Percentiles rank a stretch among this genome's conserved stretches.
phyloP scores from a whole-genome alignment of 2,329 filamentous ascomycete species.

The Aureobasidium sp. region DNA sequence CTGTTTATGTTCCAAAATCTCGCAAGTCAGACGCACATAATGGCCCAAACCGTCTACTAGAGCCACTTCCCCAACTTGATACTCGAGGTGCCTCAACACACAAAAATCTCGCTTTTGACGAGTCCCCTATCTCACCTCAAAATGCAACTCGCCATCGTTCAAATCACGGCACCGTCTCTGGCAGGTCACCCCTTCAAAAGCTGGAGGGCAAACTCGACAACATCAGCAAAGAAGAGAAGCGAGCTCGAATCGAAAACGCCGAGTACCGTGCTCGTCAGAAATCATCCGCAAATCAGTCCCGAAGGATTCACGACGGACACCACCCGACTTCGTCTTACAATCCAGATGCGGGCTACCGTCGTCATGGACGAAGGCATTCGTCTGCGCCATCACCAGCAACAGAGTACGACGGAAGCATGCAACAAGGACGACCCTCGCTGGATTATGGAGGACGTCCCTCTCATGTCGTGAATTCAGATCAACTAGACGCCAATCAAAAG shows the following conservation, averaged over 20 bases:
- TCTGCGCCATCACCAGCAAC: neutral
- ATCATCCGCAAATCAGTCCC: conserved; percentile 12
- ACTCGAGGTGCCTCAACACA: neutral
- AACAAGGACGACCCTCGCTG: neutral
- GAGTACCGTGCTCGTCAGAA: conserved; percentile 63
- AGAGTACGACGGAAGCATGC: neutral
- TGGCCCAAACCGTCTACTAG: neutral
- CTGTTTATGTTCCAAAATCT: conserved; percentile 12
- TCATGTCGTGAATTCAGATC: neutral
- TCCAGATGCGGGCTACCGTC: neutral
- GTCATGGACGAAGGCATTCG: neutral
- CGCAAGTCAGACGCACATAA: neutral
- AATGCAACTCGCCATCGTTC: neutral
- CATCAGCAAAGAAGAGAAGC: conserved; percentile 93
- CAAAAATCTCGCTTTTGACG: neutral
- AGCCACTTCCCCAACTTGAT: neutral
- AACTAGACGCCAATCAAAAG: neutral
- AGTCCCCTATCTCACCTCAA: neutral
- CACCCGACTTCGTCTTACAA: neutral
- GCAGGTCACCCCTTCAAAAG: conserved; percentile 86
- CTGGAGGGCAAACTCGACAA: conserved; percentile 83
- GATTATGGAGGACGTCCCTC: neutral
- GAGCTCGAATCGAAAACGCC: conserved; percentile 73
- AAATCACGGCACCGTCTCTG: conserved; percentile 54
- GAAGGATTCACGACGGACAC: neutral